phyloP scores from a whole-genome alignment of 2,329 filamentous ascomycete genomes.

The Ophiostoma novo-ulmi region DNA sequence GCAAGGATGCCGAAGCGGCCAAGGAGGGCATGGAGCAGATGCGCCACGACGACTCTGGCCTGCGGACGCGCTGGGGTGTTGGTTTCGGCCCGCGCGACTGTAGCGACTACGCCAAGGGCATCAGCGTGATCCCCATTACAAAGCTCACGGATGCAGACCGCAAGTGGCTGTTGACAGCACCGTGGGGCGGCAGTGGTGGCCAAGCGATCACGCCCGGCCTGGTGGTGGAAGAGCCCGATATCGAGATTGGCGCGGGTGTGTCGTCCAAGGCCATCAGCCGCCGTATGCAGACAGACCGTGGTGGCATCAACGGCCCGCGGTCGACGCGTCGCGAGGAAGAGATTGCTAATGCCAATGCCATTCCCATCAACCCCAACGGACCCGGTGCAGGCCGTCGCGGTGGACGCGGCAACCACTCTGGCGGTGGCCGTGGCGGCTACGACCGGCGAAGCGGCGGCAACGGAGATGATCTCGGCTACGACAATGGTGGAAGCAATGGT shows the following conservation, averaged over 20 bases:
- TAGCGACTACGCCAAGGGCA: slow-evolving; percentile 86
- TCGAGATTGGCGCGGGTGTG: slow-evolving; percentile 95
- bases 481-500: slow-evolving; percentile 30
- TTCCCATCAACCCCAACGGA: slow-evolving; percentile 20
- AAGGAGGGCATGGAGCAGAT: slow-evolving; percentile 83
- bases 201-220: slow-evolving; percentile 73
- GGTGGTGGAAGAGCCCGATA: slow-evolving; percentile 94
- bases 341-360: slow-evolving; percentile 18
- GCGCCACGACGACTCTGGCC: slow-evolving; percentile 61
- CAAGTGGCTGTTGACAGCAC: slow-evolving; percentile 94
- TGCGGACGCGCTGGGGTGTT: slow-evolving; percentile 92
- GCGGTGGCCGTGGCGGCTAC: slow-evolving; percentile 26
- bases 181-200: slow-evolving; percentile 88
- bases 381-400: slow-evolving; percentile 25
- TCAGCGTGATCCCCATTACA: slow-evolving; percentile 88
- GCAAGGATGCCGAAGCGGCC: slow-evolving; percentile 74
- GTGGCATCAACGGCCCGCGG: slow-evolving; percentile 59
- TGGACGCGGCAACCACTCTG: slow-evolving; percentile 23
- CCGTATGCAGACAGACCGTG: slow-evolving; percentile 64
- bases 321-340: slow-evolving; percentile 47
- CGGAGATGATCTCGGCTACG: slow-evolving; percentile 22
- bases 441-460: slow-evolving; percentile 30
- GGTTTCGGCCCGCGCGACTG: slow-evolving; percentile 96
- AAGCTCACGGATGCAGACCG: slow-evolving; percentile 92
- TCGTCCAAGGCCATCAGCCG: slow-evolving; percentile 81